Evolutionary conservation across 108 stramenopile species (phyloP), one percentile per base, ranked within the genome.

Genomic region (Pelagomonas calceolata): DNA sequence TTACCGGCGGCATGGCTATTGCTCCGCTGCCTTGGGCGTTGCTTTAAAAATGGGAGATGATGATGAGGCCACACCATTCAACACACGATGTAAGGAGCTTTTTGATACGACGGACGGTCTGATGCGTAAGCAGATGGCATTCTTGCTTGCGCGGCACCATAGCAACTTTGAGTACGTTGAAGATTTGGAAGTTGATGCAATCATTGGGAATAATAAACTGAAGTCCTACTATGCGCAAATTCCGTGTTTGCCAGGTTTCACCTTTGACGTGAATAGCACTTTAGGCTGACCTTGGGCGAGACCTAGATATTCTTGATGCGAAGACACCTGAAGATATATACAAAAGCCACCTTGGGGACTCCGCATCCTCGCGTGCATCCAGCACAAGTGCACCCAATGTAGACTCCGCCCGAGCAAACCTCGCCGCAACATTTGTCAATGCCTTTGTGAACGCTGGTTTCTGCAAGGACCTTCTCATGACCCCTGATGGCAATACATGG

Each of bases 391-490:
- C 39, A 43, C 39, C 39, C 5, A 84, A 88, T 67, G 94, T 98
- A 30, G 96, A 98, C 76, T 95, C 94, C 18, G 98, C 98, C 36
- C 88, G 97, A 60, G 97, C 94, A 14, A 99, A 99, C 79, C 88
- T 98, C 73, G 97, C 99, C 26, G 91, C 92, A 63, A 95, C 97
- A 0, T 98, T 94, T 74, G 97, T 99, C 46, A 99, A 97, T 77
- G 99, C 95, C 32, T 96, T 98, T 76, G 97, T 98, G 34, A 99
- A 99, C 84, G 92, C 94, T 39, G 96, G 96, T 16, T 95, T 95
- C 82, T 86, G 94, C 43, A 89, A 91, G 43, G 98, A 99, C 76
- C 90, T 43, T 73, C 81, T 91, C 68, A 93, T 93, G 90, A 90
- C 89, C 30, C 87, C 92, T 15, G 90, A 92, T 75, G 51, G 51